phyloP scores from a whole-genome alignment of 2,329 filamentous ascomycete species.

The Ascochyta lentis region DNA sequence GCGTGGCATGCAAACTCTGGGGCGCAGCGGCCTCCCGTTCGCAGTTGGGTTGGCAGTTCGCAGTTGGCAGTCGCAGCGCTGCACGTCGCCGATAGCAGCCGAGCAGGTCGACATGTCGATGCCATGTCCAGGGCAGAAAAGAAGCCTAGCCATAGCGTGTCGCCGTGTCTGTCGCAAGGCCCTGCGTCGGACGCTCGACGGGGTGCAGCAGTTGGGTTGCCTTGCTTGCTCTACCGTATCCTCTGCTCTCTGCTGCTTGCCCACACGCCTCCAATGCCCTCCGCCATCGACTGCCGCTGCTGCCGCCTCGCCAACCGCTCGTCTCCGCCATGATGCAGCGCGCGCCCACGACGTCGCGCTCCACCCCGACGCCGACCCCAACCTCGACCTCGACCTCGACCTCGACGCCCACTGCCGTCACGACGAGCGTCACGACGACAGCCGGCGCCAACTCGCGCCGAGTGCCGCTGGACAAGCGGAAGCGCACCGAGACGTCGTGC shows the following conservation, averaged over 20 bases:
- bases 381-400: background rate
- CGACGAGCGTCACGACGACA: conserved; percentile 1
- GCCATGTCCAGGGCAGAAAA: background rate
- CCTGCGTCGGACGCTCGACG: too few species aligned
- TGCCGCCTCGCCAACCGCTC: conserved; percentile 11
- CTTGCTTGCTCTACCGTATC: too few species aligned
- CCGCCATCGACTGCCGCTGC: conserved; percentile 1
- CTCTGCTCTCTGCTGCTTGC: background rate
- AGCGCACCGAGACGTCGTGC: conserved; percentile 55
- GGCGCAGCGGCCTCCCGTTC: too few species aligned
- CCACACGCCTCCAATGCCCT: conserved; percentile 15
- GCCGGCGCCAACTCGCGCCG: conserved; percentile 43
- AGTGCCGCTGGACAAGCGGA: conserved; percentile 54
- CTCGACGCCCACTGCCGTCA: conserved; percentile 3
- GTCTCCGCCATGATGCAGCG: conserved; percentile 1
- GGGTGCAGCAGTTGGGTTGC: too few species aligned
- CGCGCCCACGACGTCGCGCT: too few species aligned
- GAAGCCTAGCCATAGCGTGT: too few species aligned
- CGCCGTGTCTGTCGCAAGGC: too few species aligned
- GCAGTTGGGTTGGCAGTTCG: too few species aligned
- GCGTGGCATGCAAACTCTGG: too few species aligned
- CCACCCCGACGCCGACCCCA: too few species aligned
- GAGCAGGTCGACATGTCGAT: conserved; percentile 3
- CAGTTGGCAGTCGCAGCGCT: background rate
- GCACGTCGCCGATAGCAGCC: conserved; percentile 12